Evolutionary conservation across 805 yeast genomes (phyloP).

Genomic region (Lachancea kluyveri): DNA sequence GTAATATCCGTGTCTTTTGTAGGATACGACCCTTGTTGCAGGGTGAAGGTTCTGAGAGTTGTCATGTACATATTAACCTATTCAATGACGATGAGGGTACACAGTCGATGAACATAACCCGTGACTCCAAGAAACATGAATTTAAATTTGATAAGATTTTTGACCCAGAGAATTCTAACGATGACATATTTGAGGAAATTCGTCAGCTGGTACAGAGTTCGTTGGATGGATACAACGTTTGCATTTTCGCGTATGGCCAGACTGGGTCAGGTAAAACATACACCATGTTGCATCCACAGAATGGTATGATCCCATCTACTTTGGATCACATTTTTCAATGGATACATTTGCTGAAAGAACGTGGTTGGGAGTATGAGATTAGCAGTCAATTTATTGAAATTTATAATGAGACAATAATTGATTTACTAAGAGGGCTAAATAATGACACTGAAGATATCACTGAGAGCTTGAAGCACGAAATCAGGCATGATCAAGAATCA

Average conservation of each 20-base stretch:
- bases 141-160: constrained; percentile 82
- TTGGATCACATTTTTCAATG: constrained; percentile 62
- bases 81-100: constrained; percentile 26
- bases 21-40: constrained; percentile 60
- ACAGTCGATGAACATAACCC: constrained; percentile 18
- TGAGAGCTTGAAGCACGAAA: constrained; percentile 41
- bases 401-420: constrained; percentile 77
- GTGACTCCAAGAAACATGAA: constrained; percentile 13
- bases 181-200: constrained; percentile 71
- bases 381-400: constrained; percentile 81
- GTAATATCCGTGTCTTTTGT: constrained; percentile 88
- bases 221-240: constrained; percentile 83
- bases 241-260: constrained; percentile 96
- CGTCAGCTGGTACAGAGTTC: constrained; percentile 82
- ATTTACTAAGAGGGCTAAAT: constrained; percentile 41
- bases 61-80: constrained; percentile 27
- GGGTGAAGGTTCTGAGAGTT: constrained; percentile 16
- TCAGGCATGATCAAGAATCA: constrained; percentile 56
- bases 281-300: constrained; percentile 69
- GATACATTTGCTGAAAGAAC: constrained; percentile 38
- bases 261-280: constrained; percentile 93
- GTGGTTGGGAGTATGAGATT: constrained; percentile 59
- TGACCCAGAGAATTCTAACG: constrained; percentile 44
- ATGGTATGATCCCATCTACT: constrained; percentile 81
- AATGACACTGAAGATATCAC: constrained; percentile 5